Percentiles rank a stretch among this genome's conserved stretches.
phyloP scores from a whole-genome alignment of 1,284 basidiomycete species.

The Melampsora abietis-canadensis region DNA sequence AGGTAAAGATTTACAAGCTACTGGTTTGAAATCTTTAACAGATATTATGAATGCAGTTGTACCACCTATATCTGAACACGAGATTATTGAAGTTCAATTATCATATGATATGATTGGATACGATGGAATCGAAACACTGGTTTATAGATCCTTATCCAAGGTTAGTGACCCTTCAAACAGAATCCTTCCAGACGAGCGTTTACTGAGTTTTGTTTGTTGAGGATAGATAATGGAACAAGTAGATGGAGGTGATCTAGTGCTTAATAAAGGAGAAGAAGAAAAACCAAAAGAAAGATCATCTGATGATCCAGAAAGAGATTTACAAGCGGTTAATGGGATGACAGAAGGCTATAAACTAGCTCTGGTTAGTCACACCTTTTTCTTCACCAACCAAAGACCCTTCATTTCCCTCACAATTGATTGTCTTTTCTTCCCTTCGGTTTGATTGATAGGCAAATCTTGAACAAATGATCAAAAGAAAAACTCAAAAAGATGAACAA shows the following conservation, averaged over 20 bases:
- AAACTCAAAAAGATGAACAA: slow-evolving; percentile 49
- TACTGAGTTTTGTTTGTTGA: no score
- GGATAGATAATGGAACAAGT: slow-evolving; percentile 83
- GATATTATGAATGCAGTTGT: slow-evolving; percentile 94
- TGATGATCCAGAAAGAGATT: slow-evolving; percentile 59
- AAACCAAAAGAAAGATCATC: slow-evolving; percentile 51
- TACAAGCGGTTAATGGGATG: slow-evolving; percentile 79
- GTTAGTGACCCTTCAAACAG: no score
- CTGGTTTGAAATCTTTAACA: slow-evolving; percentile 73
- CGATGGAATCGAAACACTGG: slow-evolving; percentile 91
- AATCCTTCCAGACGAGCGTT: no score
- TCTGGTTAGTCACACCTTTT: slow-evolving; percentile 59
- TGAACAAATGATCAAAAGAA: slow-evolving; percentile 69
- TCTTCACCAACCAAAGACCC: neutral
- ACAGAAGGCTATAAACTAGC: slow-evolving; percentile 76
- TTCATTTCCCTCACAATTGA: no score
- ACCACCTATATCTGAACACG: slow-evolving; percentile 94
- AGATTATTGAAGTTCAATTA: slow-evolving; percentile 92
- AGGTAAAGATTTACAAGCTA: slow-evolving; percentile 82
- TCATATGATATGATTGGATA: slow-evolving; percentile 96
- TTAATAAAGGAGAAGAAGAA: slow-evolving; percentile 65
- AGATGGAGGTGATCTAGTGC: slow-evolving; percentile 82
- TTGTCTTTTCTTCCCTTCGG: slow-evolving; percentile 36
- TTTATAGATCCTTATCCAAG: slow-evolving; percentile 72
- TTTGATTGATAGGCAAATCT: slow-evolving; percentile 71